Base-by-base conservation (phyloP, 805 yeast species). In the Kodamaea kakaduensis region DNA sequence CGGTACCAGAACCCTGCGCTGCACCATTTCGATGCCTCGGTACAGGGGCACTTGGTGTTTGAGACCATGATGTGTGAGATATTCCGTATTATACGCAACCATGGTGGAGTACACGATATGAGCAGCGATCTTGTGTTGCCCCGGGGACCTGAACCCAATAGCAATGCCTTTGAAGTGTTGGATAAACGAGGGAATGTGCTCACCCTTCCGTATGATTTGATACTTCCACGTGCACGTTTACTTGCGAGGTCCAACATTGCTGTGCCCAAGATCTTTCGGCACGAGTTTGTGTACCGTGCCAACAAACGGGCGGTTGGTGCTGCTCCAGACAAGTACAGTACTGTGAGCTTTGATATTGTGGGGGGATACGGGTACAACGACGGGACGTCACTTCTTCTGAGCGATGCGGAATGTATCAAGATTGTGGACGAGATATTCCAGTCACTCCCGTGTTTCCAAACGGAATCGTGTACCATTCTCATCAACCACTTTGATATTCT, bases 401-500 rank as follows among this genome's bases (percentile, higher is more conserved):
- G 82, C 45, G 97, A 93, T 54, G 96, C 97, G 0, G 99, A 93
- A 51, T 77, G 90, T 40, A 65, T 93, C 31, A 84, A 84, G 45
- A 84, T 87, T 1, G 69, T 86, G 22, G 89, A 83, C 50, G 96
- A 89, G 46, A 68, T 88, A 4, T 56, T 85, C 2, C 54, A 67
- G 0, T 55, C 71, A 2, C 77, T 85, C 44, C 94, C 93, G 1
- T 81, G 84, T 28, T 78, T 84, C 48, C 58, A 59, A 29, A 62
- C 63, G 18, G 64, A 76, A 1, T 75, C 75, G 18, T 71, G 82
- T 0, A 58, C 70, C 12, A 71, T 90, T 36, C 69, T 82, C 4
- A 55, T 90, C 23, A 89, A 86, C 50, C 98, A 94, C 58, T 75
- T 79, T 43, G 94, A 82, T 45, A 77, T 93, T 17, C 54, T 89